Conservation (phyloP, 257 asterid species). For the Lantana camara region DNA sequence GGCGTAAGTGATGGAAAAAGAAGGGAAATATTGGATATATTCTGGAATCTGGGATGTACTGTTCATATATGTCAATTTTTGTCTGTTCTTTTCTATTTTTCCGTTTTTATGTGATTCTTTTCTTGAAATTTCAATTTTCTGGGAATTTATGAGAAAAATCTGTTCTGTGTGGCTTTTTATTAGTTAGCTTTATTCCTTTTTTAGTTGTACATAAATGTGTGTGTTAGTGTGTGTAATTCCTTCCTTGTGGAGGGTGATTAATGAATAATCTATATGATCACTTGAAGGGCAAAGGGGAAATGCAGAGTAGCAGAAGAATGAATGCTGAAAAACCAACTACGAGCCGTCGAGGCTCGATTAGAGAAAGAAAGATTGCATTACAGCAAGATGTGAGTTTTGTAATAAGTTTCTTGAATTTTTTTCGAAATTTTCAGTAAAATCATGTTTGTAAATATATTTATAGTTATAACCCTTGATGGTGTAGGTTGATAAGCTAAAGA, state of each 20-base stretch:
- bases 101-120: neutral
- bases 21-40: neutral
- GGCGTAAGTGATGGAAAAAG: neutral
- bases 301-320: constrained; percentile 38
- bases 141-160: neutral
- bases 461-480: neutral
- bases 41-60: neutral
- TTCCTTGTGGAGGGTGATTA: constrained; percentile 52
- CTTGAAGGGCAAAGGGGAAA: constrained; percentile 53
- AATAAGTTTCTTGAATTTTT: neutral
- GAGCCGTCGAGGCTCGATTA: constrained; percentile 40
- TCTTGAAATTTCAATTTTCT: constrained; percentile 12
- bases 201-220: neutral
- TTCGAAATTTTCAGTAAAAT: neutral
- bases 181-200: constrained; percentile 32
- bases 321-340: constrained; percentile 45
- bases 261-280: constrained; percentile 32
- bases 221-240: constrained; percentile 26
- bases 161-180: constrained; percentile 26
- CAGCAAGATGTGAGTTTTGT: constrained; percentile 56
- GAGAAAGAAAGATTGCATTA: constrained; percentile 67
- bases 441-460: neutral
- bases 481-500: constrained; percentile 81
- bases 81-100: neutral
- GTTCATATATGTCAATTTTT: neutral